Percentiles rank a stretch among this genome's conserved stretches.
Conservation (phyloP, 2,329 filamentous ascomycete genomes). For the Cladosporium colombiae region DNA sequence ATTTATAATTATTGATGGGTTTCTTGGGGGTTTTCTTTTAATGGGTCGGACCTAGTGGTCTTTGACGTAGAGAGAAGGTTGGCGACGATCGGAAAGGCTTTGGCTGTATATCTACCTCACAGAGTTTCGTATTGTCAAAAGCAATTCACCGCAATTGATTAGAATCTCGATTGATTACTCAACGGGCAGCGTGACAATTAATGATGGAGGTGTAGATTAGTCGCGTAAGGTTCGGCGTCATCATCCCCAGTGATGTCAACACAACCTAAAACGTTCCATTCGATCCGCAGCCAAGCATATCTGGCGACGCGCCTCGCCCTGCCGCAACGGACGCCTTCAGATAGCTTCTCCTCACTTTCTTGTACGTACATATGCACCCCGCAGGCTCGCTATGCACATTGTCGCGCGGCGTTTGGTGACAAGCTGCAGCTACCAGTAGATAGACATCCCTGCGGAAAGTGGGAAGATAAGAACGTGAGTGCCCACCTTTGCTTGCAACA, state of each 20-base stretch:
- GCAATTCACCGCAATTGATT: not conserved
- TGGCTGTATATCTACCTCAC: not conserved
- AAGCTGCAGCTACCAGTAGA: slow-evolving; percentile 9
- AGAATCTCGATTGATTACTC: not conserved
- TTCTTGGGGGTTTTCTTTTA: not conserved
- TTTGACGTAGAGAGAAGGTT: too few relatives aligned
- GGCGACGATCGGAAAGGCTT: not conserved
- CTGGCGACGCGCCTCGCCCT: not conserved
- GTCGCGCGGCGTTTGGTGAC: not conserved
- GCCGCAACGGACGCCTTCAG: not conserved
- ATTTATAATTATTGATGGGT: slow-evolving; percentile 16
- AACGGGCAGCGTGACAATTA: not conserved
- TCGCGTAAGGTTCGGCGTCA: not conserved
- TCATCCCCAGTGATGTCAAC: not conserved
- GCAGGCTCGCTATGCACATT: slow-evolving; percentile 11
- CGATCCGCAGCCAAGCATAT: slow-evolving; percentile 5
- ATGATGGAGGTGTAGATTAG: not conserved
- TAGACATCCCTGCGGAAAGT: not conserved
- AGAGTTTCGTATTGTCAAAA: slow-evolving; percentile 7
- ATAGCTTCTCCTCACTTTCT: slow-evolving; percentile 12
- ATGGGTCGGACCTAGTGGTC: not conserved
- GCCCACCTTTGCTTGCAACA: not conserved
- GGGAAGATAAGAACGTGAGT: slow-evolving; percentile 11
- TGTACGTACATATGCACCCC: slow-evolving; percentile 21
- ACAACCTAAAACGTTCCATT: not conserved